Evolutionary conservation across 768 basidiomycete species (phyloP).

Genomic region (Trametes punicea): DNA sequence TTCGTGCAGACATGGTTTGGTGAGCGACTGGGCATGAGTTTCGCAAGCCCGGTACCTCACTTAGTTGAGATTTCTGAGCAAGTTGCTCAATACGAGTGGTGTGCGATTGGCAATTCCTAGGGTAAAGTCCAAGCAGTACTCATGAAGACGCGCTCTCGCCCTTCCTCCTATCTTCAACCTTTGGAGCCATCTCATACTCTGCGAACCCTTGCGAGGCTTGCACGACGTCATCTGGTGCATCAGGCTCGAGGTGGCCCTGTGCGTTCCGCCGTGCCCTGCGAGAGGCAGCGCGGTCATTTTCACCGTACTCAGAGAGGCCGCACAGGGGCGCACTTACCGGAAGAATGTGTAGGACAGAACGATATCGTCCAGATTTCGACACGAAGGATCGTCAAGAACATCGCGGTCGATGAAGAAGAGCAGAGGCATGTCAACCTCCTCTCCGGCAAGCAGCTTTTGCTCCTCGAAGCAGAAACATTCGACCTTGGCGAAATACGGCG

Average conservation of each 20-base stretch:
- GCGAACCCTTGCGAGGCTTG: constrained; percentile 79
- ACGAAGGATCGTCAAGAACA: constrained; percentile 87
- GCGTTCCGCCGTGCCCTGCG: constrained; percentile 80
- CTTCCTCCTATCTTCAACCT: constrained; percentile 29
- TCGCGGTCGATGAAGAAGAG: constrained; percentile 99
- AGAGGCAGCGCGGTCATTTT: not conserved
- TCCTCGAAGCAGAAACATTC: constrained; percentile 99
- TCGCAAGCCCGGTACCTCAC: too few relatives aligned
- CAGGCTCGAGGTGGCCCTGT: constrained; percentile 85
- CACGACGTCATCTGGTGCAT: constrained; percentile 76
- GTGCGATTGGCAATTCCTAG: constrained; percentile 1
- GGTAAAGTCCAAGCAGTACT: not conserved
- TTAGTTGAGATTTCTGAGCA: too few relatives aligned
- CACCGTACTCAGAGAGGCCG: not conserved
- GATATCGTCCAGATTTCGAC: constrained; percentile 84
- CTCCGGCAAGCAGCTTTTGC: constrained; percentile 88
- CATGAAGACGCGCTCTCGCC: constrained; percentile 20
- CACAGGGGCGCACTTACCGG: constrained; percentile 49
- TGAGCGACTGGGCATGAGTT: too few relatives aligned
- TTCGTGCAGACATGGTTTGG: too few relatives aligned
- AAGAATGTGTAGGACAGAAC: constrained; percentile 98
- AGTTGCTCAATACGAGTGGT: not conserved
- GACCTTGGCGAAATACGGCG: constrained; percentile 98
- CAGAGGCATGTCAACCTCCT: constrained; percentile 97
- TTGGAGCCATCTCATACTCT: constrained; percentile 49